These are phyloP conservation scores for Fraxinus platypoda DNA, from an alignment of 305 asterid genomes.

Conservation along the genomic window DNA sequence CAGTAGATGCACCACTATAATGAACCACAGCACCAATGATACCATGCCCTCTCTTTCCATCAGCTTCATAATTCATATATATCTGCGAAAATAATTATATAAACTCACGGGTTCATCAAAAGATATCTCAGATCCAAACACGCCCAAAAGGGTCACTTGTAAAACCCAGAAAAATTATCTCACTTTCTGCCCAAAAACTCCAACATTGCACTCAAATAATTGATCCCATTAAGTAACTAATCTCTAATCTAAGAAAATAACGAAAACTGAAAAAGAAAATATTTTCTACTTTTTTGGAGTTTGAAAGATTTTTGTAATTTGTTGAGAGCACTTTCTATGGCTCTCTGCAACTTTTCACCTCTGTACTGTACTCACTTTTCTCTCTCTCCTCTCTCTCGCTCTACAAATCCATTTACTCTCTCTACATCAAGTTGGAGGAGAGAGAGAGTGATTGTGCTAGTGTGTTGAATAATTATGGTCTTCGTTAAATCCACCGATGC, in stretches of 20 bases:
- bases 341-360: slow-evolving; percentile 30
- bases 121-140: slow-evolving; percentile 55
- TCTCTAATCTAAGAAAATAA: neutral
- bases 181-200: slow-evolving; percentile 31
- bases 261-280: slow-evolving; percentile 13
- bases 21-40: slow-evolving; percentile 53
- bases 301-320: slow-evolving; percentile 5
- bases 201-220: slow-evolving; percentile 28
- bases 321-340: slow-evolving; percentile 29
- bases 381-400: slow-evolving; percentile 12
- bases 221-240: slow-evolving; percentile 25
- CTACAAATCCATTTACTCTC: neutral
- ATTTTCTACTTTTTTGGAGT: neutral
- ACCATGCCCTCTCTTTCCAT: slow-evolving; percentile 46
- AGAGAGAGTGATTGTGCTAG: neutral
- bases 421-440: neutral
- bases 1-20: slow-evolving; percentile 51
- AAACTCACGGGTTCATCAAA: slow-evolving; percentile 26
- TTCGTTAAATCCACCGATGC: too few species aligned
- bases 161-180: slow-evolving; percentile 35
- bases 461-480: neutral
- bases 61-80: slow-evolving; percentile 32
- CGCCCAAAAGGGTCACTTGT: neutral
- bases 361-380: slow-evolving; percentile 25
- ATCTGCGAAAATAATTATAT: slow-evolving; percentile 8